Percentiles rank a stretch among this genome's conserved stretches.
Evolutionary conservation across 164 flowering plant species (phyloP).

Genomic region (Vitis riparia): DNA sequence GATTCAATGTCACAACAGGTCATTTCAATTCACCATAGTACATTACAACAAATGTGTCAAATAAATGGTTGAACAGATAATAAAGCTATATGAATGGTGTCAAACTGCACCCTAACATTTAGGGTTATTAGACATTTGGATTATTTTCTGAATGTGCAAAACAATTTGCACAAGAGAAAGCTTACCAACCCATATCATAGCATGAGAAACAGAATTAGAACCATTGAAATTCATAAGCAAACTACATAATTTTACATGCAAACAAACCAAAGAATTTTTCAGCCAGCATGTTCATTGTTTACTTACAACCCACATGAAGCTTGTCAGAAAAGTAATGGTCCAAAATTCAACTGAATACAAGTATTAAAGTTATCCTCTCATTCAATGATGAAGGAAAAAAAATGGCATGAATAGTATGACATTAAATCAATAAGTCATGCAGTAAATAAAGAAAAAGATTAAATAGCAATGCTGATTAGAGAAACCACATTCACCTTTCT

Average conservation of each 20-base stretch:
- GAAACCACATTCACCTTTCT: slow-evolving; percentile 46
- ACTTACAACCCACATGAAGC: not conserved
- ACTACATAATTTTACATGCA: not conserved
- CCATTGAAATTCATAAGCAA: not conserved
- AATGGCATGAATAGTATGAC: not conserved
- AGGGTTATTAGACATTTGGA: too few species aligned
- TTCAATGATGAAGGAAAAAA: not conserved
- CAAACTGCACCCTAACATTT: too few species aligned
- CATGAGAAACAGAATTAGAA: too few species aligned
- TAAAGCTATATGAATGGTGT: too few species aligned
- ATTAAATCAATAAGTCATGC: not conserved
- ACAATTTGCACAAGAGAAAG: too few species aligned
- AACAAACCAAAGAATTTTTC: too few species aligned
- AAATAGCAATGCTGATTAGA: not conserved
- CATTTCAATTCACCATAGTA: too few species aligned
- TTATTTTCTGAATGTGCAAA: too few species aligned
- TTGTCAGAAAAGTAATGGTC: not conserved
- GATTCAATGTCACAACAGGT: too few species aligned
- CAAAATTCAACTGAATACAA: not conserved
- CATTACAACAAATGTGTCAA: too few species aligned
- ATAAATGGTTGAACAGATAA: too few species aligned
- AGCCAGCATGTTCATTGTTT: not conserved
- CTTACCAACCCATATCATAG: too few species aligned
- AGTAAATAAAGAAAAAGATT: not conserved
- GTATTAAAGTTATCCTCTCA: not conserved